Conservation (phyloP, 768 basidiomycete species). For the Vararia minispora region DNA sequence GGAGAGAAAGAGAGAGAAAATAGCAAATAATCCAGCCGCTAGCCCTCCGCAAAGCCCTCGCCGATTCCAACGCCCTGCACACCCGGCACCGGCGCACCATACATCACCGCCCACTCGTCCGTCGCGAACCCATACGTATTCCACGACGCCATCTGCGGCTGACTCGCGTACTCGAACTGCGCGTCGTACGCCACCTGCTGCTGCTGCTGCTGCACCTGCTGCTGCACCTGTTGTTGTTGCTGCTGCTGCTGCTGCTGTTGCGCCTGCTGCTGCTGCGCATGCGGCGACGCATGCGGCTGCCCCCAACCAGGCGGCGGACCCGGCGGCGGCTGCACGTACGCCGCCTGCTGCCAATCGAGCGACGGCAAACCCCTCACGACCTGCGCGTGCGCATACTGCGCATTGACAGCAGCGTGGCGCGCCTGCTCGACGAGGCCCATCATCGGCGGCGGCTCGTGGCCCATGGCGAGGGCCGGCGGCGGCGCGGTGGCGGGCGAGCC, state of each 20-base stretch:
- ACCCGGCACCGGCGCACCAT: too few species aligned
- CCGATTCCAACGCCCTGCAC: too few species aligned
- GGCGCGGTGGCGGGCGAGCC: neutral
- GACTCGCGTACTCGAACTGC: neutral
- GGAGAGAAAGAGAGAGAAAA: too few species aligned
- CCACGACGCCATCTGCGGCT: neutral
- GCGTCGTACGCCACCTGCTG: neutral
- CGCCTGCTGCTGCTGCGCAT: slow-evolving; percentile 4
- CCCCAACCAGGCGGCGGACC: neutral
- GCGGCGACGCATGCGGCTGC: neutral
- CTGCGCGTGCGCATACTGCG: neutral
- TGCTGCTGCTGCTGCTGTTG: slow-evolving; percentile 5
- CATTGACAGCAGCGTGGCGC: slow-evolving; percentile 1
- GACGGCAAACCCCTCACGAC: neutral
- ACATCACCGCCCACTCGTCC: neutral
- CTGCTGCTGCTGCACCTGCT: neutral
- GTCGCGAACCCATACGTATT: neutral
- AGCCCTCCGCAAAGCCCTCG: too few species aligned
- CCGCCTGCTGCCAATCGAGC: neutral
- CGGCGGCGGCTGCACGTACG: slow-evolving; percentile 1
- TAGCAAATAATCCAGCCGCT: too few species aligned
- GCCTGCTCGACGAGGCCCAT: neutral
- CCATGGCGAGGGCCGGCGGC: neutral
- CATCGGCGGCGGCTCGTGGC: neutral
- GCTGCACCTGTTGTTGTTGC: neutral